phyloP scores from a whole-genome alignment of 352 stramenopile genomes.

The Phytophthora syringae region DNA sequence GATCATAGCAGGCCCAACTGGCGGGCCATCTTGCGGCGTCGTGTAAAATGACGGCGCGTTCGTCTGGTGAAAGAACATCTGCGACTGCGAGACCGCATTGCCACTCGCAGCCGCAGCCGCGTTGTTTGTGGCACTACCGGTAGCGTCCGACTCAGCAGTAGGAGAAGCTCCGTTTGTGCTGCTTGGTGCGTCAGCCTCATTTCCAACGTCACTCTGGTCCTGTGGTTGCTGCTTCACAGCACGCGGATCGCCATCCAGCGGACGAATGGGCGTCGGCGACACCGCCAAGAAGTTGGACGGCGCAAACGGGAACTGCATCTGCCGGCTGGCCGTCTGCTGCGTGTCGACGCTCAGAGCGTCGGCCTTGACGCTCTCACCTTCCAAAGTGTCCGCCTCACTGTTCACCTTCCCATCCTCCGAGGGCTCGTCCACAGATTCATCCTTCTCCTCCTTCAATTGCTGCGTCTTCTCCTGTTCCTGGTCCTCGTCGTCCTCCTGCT shows the following conservation, averaged over 20 bases:
- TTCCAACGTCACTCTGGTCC: constrained; percentile 12
- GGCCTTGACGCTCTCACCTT: not conserved
- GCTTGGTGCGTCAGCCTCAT: constrained; percentile 2
- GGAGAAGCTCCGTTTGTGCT: constrained; percentile 1
- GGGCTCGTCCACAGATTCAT: not conserved
- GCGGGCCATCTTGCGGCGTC: constrained; percentile 49
- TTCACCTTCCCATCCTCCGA: not conserved
- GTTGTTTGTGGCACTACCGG: constrained; percentile 6
- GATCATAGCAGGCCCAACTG: constrained; percentile 41
- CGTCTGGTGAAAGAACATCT: constrained; percentile 67
- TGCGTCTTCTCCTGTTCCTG: not conserved
- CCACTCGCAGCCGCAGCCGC: constrained; percentile 13
- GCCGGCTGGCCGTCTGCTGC: constrained; percentile 13
- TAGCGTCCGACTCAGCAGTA: constrained; percentile 11
- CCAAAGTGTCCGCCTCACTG: too few relatives aligned
- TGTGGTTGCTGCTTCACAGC: constrained; percentile 33
- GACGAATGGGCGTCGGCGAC: constrained; percentile 76
- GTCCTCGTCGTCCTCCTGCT: not conserved
- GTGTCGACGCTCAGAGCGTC: constrained; percentile 24
- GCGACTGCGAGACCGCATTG: constrained; percentile 47
- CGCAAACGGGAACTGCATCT: constrained; percentile 67
- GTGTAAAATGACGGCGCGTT: constrained; percentile 70
- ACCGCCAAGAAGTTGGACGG: constrained; percentile 72
- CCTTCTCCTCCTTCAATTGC: not conserved
- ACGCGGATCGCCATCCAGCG: constrained; percentile 70